Conservation (phyloP, 2,329 filamentous ascomycete genomes). For the Pyrenochaeta sp. region DNA sequence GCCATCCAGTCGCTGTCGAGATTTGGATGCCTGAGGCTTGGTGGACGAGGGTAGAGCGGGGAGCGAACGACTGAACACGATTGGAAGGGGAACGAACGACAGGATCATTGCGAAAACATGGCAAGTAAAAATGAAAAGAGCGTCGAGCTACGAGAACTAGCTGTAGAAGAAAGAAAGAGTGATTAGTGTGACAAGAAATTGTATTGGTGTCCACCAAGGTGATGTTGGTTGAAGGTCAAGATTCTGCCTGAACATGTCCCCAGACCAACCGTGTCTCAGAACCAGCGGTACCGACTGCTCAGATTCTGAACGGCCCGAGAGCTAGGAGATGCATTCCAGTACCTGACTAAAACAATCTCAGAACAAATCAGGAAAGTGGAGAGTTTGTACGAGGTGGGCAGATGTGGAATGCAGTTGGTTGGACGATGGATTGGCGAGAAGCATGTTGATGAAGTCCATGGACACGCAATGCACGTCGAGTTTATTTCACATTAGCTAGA, state of each 20-base stretch:
- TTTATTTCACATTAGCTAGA: neutral
- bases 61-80: constrained; percentile 7
- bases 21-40: neutral
- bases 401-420: constrained; percentile 25
- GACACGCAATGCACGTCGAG: neutral
- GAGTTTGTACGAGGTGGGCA: constrained; percentile 20
- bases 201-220: constrained; percentile 20
- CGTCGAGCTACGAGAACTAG: constrained; percentile 13
- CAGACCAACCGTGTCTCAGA: constrained; percentile 39
- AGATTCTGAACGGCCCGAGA: constrained; percentile 17
- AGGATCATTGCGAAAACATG: constrained; percentile 26
- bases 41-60: neutral
- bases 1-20: constrained; percentile 31
- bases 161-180: constrained; percentile 10
- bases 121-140: constrained; percentile 14
- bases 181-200: constrained; percentile 11
- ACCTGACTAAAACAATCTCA: constrained; percentile 5
- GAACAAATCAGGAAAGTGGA: constrained; percentile 14
- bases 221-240: constrained; percentile 17
- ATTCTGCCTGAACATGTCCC: constrained; percentile 37
- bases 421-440: constrained; percentile 12
- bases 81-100: constrained; percentile 13
- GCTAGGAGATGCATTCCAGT: constrained; percentile 26
- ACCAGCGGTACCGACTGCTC: constrained; percentile 21
- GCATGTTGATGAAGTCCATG: constrained; percentile 9